Base-by-base conservation (phyloP, 768 basidiomycete genomes). In the Hypsizygus marmoreus region DNA sequence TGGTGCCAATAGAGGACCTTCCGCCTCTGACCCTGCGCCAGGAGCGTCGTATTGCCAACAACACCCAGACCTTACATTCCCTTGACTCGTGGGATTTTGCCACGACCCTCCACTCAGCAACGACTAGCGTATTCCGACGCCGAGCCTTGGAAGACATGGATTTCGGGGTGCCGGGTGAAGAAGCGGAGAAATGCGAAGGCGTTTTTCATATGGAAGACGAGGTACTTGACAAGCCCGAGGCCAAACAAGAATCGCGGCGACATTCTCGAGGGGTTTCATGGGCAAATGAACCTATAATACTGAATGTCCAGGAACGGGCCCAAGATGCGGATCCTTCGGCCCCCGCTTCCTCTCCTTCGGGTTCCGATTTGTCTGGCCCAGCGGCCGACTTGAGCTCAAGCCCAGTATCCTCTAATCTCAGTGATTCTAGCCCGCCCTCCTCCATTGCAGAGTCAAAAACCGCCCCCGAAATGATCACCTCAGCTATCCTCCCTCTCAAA, bases 41-140 rank as follows among this genome's bases (percentile, higher is more conserved):
- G 66, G 88, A 92, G 64, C 81, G 87, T 10, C 77, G 76, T 33
- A 71, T 62, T 39, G 61, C 66, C 10, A 71, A 66, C 10, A 64
- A 62, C 33, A 43, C 67, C 24, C 50, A 58, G 31, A 66, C 64
- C 4, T 59, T 71, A 33, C 70, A 69, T 34, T 84, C 88, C 8
- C 66, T 84, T 43, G 89, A 87, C 43, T 90, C 89, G 3, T 92
- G 89, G 89, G 88, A 92, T 59, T 92, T 92, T 62, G 61, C 75
- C 17, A 70, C 78, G 0, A 79, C 76, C 8, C 47, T 74, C 9
- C 61, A 70, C 47, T 73, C 75, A 5, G 70, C 66, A 9, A 60
- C 54, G 26, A 63, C 58, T 9, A 64, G 58, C 50, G 51, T 63
- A 14, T 56, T 63, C 36, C 54, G 65, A 23, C 60, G 53, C 17